Evolutionary conservation across 2,329 filamentous ascomycete species (phyloP).

Genomic region (Phialophora verrucosa): DNA sequence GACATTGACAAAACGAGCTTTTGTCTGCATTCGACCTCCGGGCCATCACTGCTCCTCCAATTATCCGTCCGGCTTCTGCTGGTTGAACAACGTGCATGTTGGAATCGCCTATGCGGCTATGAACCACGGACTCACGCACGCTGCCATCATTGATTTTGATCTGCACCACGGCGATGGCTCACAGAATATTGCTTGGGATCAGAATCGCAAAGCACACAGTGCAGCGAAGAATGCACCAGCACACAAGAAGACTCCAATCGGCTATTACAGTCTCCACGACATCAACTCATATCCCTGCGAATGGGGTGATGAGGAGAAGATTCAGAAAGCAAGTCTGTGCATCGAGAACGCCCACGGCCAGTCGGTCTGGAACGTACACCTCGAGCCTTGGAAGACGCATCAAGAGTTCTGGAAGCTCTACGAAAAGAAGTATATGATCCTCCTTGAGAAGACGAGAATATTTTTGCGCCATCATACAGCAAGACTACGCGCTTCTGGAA

Average conservation of each 20-base stretch:
- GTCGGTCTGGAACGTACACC: constrained; percentile 93
- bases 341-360: constrained; percentile 94
- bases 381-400: constrained; percentile 82
- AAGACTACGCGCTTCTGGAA: constrained; percentile 61
- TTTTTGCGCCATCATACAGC: constrained; percentile 78
- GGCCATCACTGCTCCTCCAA: constrained; percentile 93
- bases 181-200: constrained; percentile 88
- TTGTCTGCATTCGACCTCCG: constrained; percentile 89
- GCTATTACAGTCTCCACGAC: constrained; percentile 96
- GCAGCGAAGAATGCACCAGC: constrained; percentile 72
- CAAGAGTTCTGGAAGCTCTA: constrained; percentile 91
- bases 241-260: constrained; percentile 85
- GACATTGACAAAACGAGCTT: constrained; percentile 69
- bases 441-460: constrained; percentile 79
- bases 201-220: constrained; percentile 72
- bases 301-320: constrained; percentile 87
- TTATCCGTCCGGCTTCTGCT: constrained; percentile 94
- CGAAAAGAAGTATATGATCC: constrained; percentile 72
- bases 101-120: constrained; percentile 90
- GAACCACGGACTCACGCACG: constrained; percentile 85
- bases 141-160: constrained; percentile 91
- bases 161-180: constrained; percentile 95
- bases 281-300: constrained; percentile 99
- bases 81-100: constrained; percentile 97
- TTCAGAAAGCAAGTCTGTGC: constrained; percentile 91